These are phyloP conservation scores for Pedinophyceae sp. DNA, from an alignment of 139 green algal genomes.

Conservation along the genomic window DNA sequence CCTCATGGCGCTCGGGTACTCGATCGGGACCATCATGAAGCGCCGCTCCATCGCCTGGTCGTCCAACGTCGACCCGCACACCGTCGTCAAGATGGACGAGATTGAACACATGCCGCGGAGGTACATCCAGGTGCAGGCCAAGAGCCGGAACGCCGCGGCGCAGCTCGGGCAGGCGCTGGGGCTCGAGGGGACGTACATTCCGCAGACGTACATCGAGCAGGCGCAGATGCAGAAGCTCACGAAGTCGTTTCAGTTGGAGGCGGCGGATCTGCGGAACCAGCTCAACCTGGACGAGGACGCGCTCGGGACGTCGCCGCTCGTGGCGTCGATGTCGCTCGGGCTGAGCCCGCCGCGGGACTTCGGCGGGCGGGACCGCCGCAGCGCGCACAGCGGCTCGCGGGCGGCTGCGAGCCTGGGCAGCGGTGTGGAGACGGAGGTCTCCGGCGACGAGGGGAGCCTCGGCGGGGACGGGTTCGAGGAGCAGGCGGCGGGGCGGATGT, in stretches of 20 bases:
- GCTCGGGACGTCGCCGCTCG: conserved; percentile 3
- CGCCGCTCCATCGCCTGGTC: conserved; percentile 30
- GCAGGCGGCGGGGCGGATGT: too few relatives aligned
- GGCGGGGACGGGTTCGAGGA: too few relatives aligned
- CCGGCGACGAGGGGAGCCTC: too few relatives aligned
- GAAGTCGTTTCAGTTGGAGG: conserved; percentile 15
- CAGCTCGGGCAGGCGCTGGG: conserved; percentile 43
- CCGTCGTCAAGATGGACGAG: conserved; percentile 77
- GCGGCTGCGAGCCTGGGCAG: not conserved
- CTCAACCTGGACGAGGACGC: not conserved
- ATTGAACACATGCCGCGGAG: conserved; percentile 42
- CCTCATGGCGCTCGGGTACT: conserved; percentile 93
- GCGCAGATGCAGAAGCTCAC: conserved; percentile 32
- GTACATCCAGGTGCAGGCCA: conserved; percentile 44
- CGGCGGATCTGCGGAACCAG: not conserved
- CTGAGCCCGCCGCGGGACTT: not conserved
- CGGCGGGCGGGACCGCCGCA: not conserved
- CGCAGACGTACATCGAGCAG: conserved; percentile 87
- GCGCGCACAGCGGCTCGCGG: not conserved
- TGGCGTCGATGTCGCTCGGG: not conserved
- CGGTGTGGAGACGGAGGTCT: not conserved
- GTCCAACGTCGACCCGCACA: too few relatives aligned
- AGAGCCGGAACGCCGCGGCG: conserved; percentile 50
- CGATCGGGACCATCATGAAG: conserved; percentile 85
- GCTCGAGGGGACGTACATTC: conserved; percentile 69